phyloP scores from a whole-genome alignment of 1,284 basidiomycete species.

The Phellinidium pouzarii region DNA sequence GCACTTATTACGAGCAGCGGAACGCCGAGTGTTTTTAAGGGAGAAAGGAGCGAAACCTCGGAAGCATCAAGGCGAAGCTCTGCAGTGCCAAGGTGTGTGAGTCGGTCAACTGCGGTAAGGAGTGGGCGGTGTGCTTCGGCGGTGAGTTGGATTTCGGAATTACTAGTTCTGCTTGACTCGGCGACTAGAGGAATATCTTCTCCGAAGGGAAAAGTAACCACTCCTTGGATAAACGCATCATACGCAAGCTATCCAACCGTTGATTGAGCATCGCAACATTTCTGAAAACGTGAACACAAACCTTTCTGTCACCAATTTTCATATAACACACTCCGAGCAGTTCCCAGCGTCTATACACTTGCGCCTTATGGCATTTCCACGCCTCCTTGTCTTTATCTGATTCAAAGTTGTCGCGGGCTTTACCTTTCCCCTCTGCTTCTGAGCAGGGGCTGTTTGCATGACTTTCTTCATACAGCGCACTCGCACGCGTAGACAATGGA shows the following conservation, averaged over 20 bases:
- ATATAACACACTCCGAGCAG: slow-evolving; percentile 69
- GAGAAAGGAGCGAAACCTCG: slow-evolving; percentile 38
- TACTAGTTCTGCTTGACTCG: slow-evolving; percentile 42
- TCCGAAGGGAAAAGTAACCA: slow-evolving; percentile 45
- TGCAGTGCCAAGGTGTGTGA: slow-evolving; percentile 57
- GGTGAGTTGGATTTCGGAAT: slow-evolving; percentile 46
- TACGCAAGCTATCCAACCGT: slow-evolving; percentile 46
- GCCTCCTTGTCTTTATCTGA: slow-evolving; percentile 37
- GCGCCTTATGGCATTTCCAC: slow-evolving; percentile 55
- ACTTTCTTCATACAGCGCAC: slow-evolving; percentile 25
- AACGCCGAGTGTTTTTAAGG: slow-evolving; percentile 18
- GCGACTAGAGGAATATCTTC: slow-evolving; percentile 27
- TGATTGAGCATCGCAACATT: background rate
- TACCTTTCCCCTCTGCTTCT: slow-evolving; percentile 6
- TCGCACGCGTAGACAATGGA: slow-evolving; percentile 41
- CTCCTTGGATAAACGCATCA: slow-evolving; percentile 46
- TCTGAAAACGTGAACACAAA: slow-evolving; percentile 25
- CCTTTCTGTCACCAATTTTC: slow-evolving; percentile 68
- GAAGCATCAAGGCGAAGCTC: slow-evolving; percentile 50
- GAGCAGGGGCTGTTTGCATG: slow-evolving; percentile 6
- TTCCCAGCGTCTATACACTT: slow-evolving; percentile 67
- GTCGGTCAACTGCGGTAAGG: slow-evolving; percentile 50
- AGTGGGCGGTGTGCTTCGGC: slow-evolving; percentile 41
- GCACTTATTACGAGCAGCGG: slow-evolving; percentile 36
- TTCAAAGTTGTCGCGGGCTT: slow-evolving; percentile 22